A percentile compares a stretch with the other conserved stretches of the same genome.
Conservation (phyloP, 1,284 basidiomycete genomes). For the Trichosporon coremiiforme region DNA sequence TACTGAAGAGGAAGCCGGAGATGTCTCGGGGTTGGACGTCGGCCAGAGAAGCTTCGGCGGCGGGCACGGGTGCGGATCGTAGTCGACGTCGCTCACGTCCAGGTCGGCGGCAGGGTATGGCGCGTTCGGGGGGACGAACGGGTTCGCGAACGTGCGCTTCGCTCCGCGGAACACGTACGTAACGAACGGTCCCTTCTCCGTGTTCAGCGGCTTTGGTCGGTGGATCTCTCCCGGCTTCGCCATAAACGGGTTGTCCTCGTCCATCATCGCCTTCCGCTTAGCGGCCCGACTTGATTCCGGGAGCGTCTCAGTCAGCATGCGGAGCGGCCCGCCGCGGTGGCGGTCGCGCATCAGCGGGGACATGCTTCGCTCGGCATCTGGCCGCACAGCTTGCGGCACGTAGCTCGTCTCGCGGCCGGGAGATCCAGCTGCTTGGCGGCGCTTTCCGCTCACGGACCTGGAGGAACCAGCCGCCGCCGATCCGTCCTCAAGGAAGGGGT, state of each 20-base stretch:
- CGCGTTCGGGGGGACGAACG: conserved; percentile 37
- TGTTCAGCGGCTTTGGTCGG: conserved; percentile 15
- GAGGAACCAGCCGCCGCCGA: neutral
- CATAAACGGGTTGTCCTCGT: conserved; percentile 49
- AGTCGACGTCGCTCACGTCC: conserved; percentile 43
- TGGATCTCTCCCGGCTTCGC: conserved; percentile 42
- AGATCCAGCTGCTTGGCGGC: neutral
- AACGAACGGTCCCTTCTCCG: conserved; percentile 39
- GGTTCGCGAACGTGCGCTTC: conserved; percentile 52
- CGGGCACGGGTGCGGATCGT: conserved; percentile 48
- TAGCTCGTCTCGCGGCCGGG: conserved; percentile 30
- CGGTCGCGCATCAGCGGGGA: conserved; percentile 20
- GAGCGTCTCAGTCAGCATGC: conserved; percentile 19
- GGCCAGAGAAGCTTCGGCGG: conserved; percentile 50
- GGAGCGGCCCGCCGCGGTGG: neutral
- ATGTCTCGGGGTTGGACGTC: conserved; percentile 1
- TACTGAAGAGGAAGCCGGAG: neutral
- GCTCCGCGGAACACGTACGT: conserved; percentile 54
- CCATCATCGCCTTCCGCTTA: conserved; percentile 35
- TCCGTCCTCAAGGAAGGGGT: conserved; percentile 40
- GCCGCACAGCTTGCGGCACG: conserved; percentile 28
- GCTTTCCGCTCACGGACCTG: conserved; percentile 15
- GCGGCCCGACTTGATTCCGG: conserved; percentile 3
- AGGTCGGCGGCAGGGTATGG: conserved; percentile 40
- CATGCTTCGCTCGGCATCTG: conserved; percentile 26